These are phyloP conservation scores for Phytophthora pinifolia DNA, from an alignment of 352 stramenopile genomes.

Conservation along the genomic window DNA sequence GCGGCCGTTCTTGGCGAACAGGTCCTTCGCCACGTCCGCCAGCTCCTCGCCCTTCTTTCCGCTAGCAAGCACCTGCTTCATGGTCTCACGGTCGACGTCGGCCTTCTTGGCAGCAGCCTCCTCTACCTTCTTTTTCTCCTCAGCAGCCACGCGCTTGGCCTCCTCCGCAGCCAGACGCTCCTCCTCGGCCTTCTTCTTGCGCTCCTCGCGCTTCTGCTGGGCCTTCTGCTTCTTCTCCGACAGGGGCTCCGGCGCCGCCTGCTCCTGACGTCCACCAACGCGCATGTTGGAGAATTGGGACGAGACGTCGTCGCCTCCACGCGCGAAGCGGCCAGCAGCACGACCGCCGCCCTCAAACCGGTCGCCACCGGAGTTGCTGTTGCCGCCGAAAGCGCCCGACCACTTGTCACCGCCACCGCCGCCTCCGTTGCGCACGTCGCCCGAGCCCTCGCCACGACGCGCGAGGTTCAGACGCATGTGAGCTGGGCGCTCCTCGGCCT, in stretches of 20 bases:
- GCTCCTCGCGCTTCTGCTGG: constrained; percentile 69
- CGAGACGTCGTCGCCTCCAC: constrained; percentile 40
- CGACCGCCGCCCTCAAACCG: constrained; percentile 27
- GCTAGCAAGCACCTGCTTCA: constrained; percentile 60
- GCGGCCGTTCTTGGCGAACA: constrained; percentile 48
- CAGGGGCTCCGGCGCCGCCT: constrained; percentile 21
- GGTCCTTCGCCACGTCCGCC: constrained; percentile 43
- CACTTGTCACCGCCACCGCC: constrained; percentile 55
- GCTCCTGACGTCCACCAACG: constrained; percentile 31
- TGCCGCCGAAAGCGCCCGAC: constrained; percentile 42
- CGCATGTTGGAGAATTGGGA: constrained; percentile 46
- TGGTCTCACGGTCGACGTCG: constrained; percentile 50
- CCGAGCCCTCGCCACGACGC: constrained; percentile 39
- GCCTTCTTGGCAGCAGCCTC: constrained; percentile 53
- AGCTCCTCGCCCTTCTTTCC: constrained; percentile 73
- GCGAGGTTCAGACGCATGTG: constrained; percentile 79
- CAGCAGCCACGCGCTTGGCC: constrained; percentile 55
- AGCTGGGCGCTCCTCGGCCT: constrained; percentile 62
- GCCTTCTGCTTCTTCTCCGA: constrained; percentile 58
- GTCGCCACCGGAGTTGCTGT: constrained; percentile 30
- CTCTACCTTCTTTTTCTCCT: constrained; percentile 59
- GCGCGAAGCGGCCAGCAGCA: constrained; percentile 37
- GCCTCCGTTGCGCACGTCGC: constrained; percentile 34
- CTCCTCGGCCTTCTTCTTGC: constrained; percentile 84
- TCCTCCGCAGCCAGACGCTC: constrained; percentile 64